Conservation (phyloP, 192 early-diverging fungal genomes). For the Umbelopsis ramanniana region DNA sequence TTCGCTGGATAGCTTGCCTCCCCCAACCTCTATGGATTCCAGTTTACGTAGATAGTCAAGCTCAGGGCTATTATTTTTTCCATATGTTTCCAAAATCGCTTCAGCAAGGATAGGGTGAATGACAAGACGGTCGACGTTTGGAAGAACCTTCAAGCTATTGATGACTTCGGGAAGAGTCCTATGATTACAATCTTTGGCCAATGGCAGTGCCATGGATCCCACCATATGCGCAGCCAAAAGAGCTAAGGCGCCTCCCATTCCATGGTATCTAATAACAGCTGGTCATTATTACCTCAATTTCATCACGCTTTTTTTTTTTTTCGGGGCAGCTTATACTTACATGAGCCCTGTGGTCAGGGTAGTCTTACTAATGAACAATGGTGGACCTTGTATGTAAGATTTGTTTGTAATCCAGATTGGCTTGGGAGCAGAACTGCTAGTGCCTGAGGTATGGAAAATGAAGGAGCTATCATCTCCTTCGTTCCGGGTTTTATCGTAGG, state of each 20-base stretch:
- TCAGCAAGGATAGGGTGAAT: not conserved
- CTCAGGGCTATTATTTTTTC: not conserved
- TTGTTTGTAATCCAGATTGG: not conserved
- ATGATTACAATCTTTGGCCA: slow-evolving; percentile 2
- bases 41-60: not conserved
- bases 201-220: not conserved
- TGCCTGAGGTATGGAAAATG: slow-evolving; percentile 13
- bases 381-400: not conserved
- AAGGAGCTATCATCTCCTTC: not conserved
- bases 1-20: not conserved
- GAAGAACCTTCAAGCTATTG: not conserved
- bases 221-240: not conserved
- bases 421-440: slow-evolving; percentile 8
- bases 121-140: not conserved
- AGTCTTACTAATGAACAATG: not conserved
- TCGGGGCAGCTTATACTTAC: not conserved
- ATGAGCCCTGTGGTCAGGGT: not conserved
- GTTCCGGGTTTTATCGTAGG: not conserved
- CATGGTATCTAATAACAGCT: not conserved
- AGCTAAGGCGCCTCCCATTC: not conserved
- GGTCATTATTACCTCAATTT: not conserved
- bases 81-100: not conserved
- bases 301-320: no score
- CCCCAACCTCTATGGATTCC: not conserved
- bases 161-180: slow-evolving; percentile 1